A percentile compares a stretch with the other conserved stretches of the same genome.
These are phyloP conservation scores for Symbiodinium pilosum DNA, from an alignment of 73 alveolate species.

Conservation along the genomic window DNA sequence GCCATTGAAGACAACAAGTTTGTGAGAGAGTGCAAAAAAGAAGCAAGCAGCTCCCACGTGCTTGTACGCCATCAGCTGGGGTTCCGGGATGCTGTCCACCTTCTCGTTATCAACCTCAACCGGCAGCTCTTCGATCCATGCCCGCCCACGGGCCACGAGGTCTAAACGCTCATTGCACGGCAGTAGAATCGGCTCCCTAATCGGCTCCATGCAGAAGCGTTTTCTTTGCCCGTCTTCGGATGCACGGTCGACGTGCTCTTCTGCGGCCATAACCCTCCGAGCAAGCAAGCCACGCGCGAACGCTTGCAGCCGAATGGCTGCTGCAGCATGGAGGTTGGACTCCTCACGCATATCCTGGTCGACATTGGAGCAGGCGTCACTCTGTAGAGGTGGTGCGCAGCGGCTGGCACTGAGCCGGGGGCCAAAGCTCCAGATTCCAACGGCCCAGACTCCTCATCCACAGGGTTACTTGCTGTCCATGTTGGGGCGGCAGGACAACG, in stretches of 20 bases:
- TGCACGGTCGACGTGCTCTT: background rate
- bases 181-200: background rate
- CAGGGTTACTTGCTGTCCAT: too few species aligned
- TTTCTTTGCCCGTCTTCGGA: background rate
- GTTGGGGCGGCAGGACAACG: background rate
- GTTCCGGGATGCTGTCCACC: background rate
- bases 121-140: background rate
- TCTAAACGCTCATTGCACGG: background rate
- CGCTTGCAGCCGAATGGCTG: background rate
- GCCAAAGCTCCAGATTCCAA: too few species aligned
- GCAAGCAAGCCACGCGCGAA: background rate
- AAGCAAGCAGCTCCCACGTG: too few species aligned
- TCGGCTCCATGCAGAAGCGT: background rate
- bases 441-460: too few species aligned
- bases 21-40: too few species aligned
- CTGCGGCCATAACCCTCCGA: conserved; percentile 7
- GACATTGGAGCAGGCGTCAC: too few species aligned
- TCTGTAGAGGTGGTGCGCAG: too few species aligned
- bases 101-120: background rate
- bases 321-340: too few species aligned
- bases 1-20: too few species aligned
- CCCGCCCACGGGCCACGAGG: background rate
- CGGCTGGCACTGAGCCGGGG: too few species aligned
- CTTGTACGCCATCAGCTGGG: too few species aligned
- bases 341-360: too few species aligned